Evolutionary conservation across 108 stramenopile species (phyloP).

Genomic region (Hondaea fermentalgiana): DNA sequence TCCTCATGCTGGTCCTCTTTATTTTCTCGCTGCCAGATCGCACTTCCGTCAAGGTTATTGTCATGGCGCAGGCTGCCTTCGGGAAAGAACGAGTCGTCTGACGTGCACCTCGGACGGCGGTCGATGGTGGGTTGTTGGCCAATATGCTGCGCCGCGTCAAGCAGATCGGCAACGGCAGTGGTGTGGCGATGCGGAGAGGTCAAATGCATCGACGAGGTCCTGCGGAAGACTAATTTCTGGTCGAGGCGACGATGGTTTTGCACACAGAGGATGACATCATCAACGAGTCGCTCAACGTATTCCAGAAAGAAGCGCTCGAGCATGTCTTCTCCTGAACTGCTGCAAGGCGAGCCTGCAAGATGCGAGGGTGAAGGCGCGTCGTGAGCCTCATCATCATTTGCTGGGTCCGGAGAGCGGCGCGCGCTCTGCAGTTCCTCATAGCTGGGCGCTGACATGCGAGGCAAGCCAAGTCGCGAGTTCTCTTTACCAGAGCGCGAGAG

Average conservation of each 20-base stretch:
- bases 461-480: background rate
- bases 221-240: background rate
- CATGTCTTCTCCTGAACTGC: too few species aligned
- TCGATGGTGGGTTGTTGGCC: background rate
- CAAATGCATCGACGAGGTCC: background rate
- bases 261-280: conserved; percentile 2
- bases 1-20: too few species aligned
- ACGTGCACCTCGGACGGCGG: background rate
- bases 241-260: background rate
- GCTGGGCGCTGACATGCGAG: background rate
- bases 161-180: background rate
- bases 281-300: background rate
- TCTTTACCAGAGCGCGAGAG: background rate
- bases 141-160: background rate
- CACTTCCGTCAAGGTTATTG: too few species aligned
- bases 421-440: background rate
- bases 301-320: background rate
- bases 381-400: too few species aligned
- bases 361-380: too few species aligned
- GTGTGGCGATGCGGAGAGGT: background rate
- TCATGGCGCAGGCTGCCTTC: too few species aligned
- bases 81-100: background rate
- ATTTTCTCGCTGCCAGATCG: too few species aligned
- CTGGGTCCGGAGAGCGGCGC: background rate
- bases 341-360: too few species aligned